Percentiles rank a stretch among this genome's conserved stretches.
These are phyloP conservation scores for Carnegiea gigantea DNA, from an alignment of 179 eudicot species.

Conservation along the genomic window DNA sequence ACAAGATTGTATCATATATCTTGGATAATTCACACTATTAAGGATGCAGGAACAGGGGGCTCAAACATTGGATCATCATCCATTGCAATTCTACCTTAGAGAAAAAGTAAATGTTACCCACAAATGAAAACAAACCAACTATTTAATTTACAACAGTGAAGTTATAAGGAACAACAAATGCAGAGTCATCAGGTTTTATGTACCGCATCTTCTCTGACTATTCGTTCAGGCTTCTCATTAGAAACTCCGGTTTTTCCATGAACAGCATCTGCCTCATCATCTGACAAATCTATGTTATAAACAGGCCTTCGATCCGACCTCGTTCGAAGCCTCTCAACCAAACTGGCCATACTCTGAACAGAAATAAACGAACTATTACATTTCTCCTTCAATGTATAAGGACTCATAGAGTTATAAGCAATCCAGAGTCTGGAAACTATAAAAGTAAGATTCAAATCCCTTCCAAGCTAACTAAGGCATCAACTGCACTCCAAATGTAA, in stretches of 20 bases:
- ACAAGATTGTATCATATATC: not conserved
- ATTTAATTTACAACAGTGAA: not conserved
- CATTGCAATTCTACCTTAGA: not conserved
- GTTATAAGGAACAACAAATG: not conserved
- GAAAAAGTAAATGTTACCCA: not conserved
- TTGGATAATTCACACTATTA: not conserved
- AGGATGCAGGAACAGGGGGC: not conserved
- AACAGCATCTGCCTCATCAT: slow-evolving; percentile 55
- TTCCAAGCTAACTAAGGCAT: not conserved
- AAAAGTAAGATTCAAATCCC: not conserved
- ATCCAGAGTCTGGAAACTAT: not conserved
- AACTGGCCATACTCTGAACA: slow-evolving; percentile 61
- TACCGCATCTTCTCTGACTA: slow-evolving; percentile 65
- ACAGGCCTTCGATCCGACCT: slow-evolving; percentile 67
- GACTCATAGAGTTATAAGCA: not conserved
- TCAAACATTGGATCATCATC: not conserved
- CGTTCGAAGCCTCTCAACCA: slow-evolving; percentile 75
- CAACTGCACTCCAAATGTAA: not conserved
- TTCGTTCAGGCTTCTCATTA: slow-evolving; percentile 47
- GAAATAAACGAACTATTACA: slow-evolving; percentile 15
- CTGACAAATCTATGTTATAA: slow-evolving; percentile 64
- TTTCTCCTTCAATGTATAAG: slow-evolving; percentile 6
- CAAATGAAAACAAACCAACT: not conserved
- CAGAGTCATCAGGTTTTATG: slow-evolving; percentile 13
- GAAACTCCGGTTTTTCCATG: slow-evolving; percentile 35